A percentile compares a stretch with the other conserved stretches of the same genome.
phyloP scores from a whole-genome alignment of 1,284 basidiomycete species.

The Phellopilus nigrolimitatus region DNA sequence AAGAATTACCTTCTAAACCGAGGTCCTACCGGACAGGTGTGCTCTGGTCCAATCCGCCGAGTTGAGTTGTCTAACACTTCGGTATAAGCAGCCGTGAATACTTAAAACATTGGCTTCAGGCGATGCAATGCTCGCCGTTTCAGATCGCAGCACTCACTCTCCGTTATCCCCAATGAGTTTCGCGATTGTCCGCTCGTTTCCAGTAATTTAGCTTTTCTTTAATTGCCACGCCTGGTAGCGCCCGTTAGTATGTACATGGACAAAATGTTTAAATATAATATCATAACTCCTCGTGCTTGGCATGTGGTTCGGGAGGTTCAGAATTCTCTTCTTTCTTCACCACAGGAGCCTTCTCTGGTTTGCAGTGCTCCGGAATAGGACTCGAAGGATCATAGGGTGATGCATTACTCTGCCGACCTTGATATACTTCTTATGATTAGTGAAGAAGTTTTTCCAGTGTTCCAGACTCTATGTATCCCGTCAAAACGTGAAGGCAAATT shows the following conservation, averaged over 20 bases:
- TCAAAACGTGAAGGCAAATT: conserved; percentile 19
- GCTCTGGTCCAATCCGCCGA: conserved; percentile 25
- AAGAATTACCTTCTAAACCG: conserved; percentile 72
- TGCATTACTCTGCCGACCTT: conserved; percentile 75
- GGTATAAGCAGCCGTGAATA: conserved; percentile 12
- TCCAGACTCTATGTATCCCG: conserved; percentile 52
- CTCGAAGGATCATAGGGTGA: conserved; percentile 72
- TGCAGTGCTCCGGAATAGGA: conserved; percentile 78
- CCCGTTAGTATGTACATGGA: conserved; percentile 18
- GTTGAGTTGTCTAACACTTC: conserved; percentile 22
- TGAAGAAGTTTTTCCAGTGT: conserved; percentile 89
- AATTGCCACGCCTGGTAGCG: conserved; percentile 16
- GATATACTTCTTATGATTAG: conserved; percentile 70
- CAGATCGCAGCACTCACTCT: conserved; percentile 19
- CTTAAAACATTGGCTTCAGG: conserved; percentile 10
- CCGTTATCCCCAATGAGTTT: conserved; percentile 9
- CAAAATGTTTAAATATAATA: conserved; percentile 15
- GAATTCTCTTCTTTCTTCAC: conserved; percentile 23
- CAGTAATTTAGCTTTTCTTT: conserved; percentile 7
- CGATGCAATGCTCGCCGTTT: conserved; percentile 14
- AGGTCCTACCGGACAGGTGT: conserved; percentile 41
- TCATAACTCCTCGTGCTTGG: conserved; percentile 37
- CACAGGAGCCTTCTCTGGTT: conserved; percentile 28
- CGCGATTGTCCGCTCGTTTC: conserved; percentile 18
- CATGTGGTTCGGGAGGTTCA: conserved; percentile 18